Evolutionary conservation across 805 yeast species (phyloP), one percentile per base, ranked within the genome.

Genomic region (Kregervanrija fluxuum): DNA sequence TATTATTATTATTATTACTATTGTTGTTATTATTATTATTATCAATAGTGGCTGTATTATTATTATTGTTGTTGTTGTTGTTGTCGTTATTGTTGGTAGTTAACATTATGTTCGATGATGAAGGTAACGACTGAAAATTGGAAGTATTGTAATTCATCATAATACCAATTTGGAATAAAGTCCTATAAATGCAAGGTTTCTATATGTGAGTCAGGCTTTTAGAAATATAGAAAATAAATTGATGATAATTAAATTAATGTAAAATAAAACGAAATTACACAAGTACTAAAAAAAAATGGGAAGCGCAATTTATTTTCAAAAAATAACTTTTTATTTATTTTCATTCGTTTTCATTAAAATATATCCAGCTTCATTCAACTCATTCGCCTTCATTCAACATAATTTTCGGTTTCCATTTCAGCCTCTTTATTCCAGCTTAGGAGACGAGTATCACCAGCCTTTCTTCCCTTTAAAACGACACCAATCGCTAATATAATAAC

Each of bases 401-500:
- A 14, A 11, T 15, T 32, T 36, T 35, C 16, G 10, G 35, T 4
- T 33, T 33, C 13, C 11, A 13, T 14, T n/a, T 41, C 30, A 6
- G 48, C 48, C 51, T 73, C 76, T 57, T 69, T 73, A 56, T 83
- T 83, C 93, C 95, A 85, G 45, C 85, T 79, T 51, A 85, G 68
- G 52, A 74, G 66, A n/a, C 71, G 68, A n/a, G 77, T 71, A 55
- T 85, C 95, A 11, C 89, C 95, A 8, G 78, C 67, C 53, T 75
- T 81, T 64, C 93, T 74, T 14, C 89, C 89, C 43, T 73, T 73
- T 15, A 82, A 52, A n/a, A 79, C 40, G 57, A 82, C 80, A 32
- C 81, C 73, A 4, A 70, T 54, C 49, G 79, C 57, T 49, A 84
- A 71, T 8, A 67, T 60, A 1, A 81, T 36, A 1, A 81, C 80